Percentiles rank a stretch among this genome's conserved stretches.
phyloP scores from a whole-genome alignment of 768 basidiomycete genomes.

The Suillus subalutaceus region DNA sequence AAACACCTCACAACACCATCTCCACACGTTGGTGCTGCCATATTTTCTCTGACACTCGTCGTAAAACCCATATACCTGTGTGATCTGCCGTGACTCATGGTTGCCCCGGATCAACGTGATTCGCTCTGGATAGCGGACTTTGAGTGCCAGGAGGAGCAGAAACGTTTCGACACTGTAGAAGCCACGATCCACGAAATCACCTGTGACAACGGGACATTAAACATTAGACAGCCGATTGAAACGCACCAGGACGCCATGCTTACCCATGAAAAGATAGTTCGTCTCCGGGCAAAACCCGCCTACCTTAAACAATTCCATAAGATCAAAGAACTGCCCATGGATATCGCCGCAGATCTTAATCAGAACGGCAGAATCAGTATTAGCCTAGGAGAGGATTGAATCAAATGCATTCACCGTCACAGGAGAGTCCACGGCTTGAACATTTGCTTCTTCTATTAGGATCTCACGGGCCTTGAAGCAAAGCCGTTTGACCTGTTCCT shows the following conservation, averaged over 20 bases:
- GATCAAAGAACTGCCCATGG: conserved; percentile 95
- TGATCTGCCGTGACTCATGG: conserved; percentile 97
- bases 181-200: conserved; percentile 97
- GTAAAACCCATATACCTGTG: conserved; percentile 93
- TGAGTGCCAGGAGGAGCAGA: conserved; percentile 90
- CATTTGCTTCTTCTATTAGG: conserved; percentile 96
- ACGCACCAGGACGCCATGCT: conserved; percentile 28
- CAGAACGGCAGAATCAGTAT: conserved; percentile 8
- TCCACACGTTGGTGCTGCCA: conserved; percentile 91
- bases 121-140: conserved; percentile 96
- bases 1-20: conserved; percentile 98
- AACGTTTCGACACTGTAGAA: conserved; percentile 98
- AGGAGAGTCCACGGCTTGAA: conserved; percentile 93
- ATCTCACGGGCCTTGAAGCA: conserved; percentile 97
- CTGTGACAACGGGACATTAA: conserved; percentile 42
- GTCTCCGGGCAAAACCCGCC: conserved; percentile 93
- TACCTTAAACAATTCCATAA: conserved; percentile 93
- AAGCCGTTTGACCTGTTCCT: conserved; percentile 92
- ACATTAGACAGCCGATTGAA: conserved; percentile 14
- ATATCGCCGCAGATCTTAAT: conserved; percentile 90
- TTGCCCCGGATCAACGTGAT: conserved; percentile 97
- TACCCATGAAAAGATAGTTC: conserved; percentile 96
- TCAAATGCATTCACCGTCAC: conserved; percentile 71
- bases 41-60: conserved; percentile 98
- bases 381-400: conserved; percentile 16